Evolutionary conservation across 2,329 filamentous ascomycete genomes (phyloP).

Genomic region (Calcarisporium arbuscula): DNA sequence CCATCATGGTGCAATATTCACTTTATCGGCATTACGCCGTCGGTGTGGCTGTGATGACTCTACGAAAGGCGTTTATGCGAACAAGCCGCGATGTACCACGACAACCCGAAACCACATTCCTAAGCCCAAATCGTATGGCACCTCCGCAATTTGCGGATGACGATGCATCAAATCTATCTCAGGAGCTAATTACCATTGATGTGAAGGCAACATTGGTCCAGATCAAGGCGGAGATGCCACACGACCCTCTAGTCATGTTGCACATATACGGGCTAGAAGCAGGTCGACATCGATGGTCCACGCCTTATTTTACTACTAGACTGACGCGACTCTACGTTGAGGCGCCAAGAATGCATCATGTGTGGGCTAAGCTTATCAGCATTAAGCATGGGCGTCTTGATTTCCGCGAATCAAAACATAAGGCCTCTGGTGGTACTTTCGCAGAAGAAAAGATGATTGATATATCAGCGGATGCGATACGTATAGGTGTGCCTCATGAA

Average conservation of each 20-base stretch:
- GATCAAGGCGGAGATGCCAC: constrained; percentile 80
- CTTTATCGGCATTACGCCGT: constrained; percentile 89
- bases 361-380: constrained; percentile 83
- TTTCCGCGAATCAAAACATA: constrained; percentile 68
- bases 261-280: constrained; percentile 79
- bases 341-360: constrained; percentile 71
- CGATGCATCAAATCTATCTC: constrained; percentile 24
- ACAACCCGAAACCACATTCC: constrained; percentile 23
- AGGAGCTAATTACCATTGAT: constrained; percentile 75
- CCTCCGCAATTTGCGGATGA: constrained; percentile 29
- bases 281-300: constrained; percentile 80
- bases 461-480: constrained; percentile 75
- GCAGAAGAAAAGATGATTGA: constrained; percentile 79
- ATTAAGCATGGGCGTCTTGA: constrained; percentile 78
- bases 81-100: constrained; percentile 37
- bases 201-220: constrained; percentile 77
- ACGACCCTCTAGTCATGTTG: constrained; percentile 85
- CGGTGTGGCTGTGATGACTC: constrained; percentile 70
- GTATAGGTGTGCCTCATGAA: constrained; percentile 84
- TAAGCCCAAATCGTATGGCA: constrained; percentile 26
- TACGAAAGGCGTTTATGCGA: constrained; percentile 62
- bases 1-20: constrained; percentile 80
- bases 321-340: constrained; percentile 82
- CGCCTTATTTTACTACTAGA: constrained; percentile 71
- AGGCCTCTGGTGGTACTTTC: constrained; percentile 49